phyloP scores from a whole-genome alignment of 306 rosid species.

The Lotus japonicus region DNA sequence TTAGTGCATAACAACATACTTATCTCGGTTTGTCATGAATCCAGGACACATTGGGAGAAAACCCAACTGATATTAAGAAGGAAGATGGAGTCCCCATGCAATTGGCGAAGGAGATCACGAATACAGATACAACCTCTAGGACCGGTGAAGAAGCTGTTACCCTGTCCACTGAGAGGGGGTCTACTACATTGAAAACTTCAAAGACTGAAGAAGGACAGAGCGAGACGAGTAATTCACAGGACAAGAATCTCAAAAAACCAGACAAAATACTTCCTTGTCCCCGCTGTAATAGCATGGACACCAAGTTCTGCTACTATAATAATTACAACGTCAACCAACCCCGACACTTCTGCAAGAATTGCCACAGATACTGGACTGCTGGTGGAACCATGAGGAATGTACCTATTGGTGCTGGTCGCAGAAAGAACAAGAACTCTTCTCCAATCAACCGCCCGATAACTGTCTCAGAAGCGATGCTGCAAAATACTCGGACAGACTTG shows the following conservation, averaged over 20 bases:
- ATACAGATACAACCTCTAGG: slow-evolving; percentile 23
- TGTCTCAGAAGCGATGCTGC: slow-evolving; percentile 44
- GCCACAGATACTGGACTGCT: slow-evolving; percentile 93
- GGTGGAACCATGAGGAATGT: slow-evolving; percentile 91
- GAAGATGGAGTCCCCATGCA: slow-evolving; percentile 14
- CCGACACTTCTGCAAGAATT: slow-evolving; percentile 88
- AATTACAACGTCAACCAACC: slow-evolving; percentile 91
- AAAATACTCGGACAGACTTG: slow-evolving; percentile 3
- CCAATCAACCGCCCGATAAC: slow-evolving; percentile 44
- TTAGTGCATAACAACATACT: background rate
- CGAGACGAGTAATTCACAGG: slow-evolving; percentile 46
- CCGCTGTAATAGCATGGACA: slow-evolving; percentile 82
- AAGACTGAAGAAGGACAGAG: slow-evolving; percentile 58
- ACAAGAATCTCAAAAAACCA: slow-evolving; percentile 60
- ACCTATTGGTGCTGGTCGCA: slow-evolving; percentile 85
- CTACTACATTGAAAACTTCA: slow-evolving; percentile 33
- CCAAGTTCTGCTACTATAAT: slow-evolving; percentile 86
- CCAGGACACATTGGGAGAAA: slow-evolving; percentile 40
- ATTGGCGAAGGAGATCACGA: slow-evolving; percentile 5
- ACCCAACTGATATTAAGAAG: slow-evolving; percentile 9
- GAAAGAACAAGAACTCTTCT: slow-evolving; percentile 61
- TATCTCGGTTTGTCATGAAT: slow-evolving; percentile 7
- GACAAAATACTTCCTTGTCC: slow-evolving; percentile 84
- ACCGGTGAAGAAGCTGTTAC: slow-evolving; percentile 33
- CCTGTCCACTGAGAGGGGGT: slow-evolving; percentile 39